A percentile compares a stretch with the other conserved stretches of the same genome.
These are phyloP conservation scores for Mollisia scopiformis DNA, from an alignment of 2,329 filamentous ascomycete species.

Conservation along the genomic window DNA sequence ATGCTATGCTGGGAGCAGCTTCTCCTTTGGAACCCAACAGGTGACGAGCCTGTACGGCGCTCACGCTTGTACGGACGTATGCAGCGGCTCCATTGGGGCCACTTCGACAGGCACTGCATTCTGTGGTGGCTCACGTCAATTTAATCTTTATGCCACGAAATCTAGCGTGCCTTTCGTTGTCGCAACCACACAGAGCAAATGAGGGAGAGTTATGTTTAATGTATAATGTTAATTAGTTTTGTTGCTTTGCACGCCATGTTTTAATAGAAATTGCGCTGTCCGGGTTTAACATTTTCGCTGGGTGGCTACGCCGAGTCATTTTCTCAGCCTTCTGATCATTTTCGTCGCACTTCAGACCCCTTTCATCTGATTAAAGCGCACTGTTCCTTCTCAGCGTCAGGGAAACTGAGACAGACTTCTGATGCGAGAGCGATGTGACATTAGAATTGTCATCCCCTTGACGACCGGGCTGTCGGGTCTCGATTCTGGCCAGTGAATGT, in stretches of 20 bases:
- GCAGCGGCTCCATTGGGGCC: not conserved
- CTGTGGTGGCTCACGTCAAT: constrained; percentile 2
- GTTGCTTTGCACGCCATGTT: not conserved
- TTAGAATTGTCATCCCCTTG: not conserved
- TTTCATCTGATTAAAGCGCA: not conserved
- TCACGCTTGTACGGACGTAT: constrained; percentile 2
- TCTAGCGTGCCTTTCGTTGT: not conserved
- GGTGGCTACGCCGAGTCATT: not conserved
- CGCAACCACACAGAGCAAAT: not conserved
- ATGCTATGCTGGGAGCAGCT: constrained; percentile 6
- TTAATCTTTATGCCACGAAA: constrained; percentile 7
- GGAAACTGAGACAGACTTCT: not conserved
- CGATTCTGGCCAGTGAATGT: not conserved
- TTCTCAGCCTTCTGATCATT: too few species aligned
- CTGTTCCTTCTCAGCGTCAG: not conserved
- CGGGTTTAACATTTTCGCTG: not conserved
- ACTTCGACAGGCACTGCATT: not conserved
- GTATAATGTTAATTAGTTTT: not conserved
- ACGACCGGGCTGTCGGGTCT: not conserved
- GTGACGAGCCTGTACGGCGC: not conserved
- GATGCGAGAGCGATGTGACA: not conserved
- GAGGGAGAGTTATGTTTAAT: not conserved
- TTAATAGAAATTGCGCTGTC: not conserved
- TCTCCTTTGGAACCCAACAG: not conserved
- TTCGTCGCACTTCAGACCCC: too few species aligned